Conservation (phyloP, 73 alveolate genomes). For the Paramecium bursaria region DNA sequence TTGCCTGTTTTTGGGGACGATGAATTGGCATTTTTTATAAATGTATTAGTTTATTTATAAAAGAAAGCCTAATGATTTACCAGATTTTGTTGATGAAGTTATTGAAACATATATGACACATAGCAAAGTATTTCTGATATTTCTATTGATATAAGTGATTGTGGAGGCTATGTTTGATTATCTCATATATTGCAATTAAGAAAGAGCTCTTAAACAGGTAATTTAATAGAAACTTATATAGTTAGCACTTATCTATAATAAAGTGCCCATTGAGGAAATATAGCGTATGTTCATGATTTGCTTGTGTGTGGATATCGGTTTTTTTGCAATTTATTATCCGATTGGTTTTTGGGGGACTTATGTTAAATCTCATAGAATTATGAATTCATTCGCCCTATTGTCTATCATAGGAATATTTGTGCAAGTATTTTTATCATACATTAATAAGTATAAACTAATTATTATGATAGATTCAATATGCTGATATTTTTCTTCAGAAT, state of each 20-base stretch:
- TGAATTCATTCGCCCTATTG: background rate
- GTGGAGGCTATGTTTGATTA: slow-evolving; percentile 50
- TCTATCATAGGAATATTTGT: slow-evolving; percentile 17
- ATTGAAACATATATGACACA: slow-evolving; percentile 44
- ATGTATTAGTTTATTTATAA: too few species aligned
- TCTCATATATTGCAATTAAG: slow-evolving; percentile 13
- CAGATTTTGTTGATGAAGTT: slow-evolving; percentile 60
- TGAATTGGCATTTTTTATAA: slow-evolving; percentile 39
- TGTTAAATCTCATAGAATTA: background rate
- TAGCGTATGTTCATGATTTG: background rate
- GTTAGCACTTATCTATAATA: slow-evolving; percentile 35
- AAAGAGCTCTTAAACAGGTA: slow-evolving; percentile 5
- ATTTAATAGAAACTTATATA: background rate
- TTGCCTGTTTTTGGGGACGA: slow-evolving; percentile 55
- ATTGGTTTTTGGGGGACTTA: background rate
- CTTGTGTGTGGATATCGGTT: background rate
- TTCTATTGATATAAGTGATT: background rate
- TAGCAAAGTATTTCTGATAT: slow-evolving; percentile 35
- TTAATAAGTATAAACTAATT: too few species aligned
- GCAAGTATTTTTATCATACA: background rate
- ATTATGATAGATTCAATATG: background rate
- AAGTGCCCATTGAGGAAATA: slow-evolving; percentile 1
- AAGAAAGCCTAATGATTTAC: slow-evolving; percentile 46
- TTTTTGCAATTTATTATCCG: background rate
- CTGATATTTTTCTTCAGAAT: background rate